Conservation (phyloP, 1,284 basidiomycete species). For the Coniophora puteana region DNA sequence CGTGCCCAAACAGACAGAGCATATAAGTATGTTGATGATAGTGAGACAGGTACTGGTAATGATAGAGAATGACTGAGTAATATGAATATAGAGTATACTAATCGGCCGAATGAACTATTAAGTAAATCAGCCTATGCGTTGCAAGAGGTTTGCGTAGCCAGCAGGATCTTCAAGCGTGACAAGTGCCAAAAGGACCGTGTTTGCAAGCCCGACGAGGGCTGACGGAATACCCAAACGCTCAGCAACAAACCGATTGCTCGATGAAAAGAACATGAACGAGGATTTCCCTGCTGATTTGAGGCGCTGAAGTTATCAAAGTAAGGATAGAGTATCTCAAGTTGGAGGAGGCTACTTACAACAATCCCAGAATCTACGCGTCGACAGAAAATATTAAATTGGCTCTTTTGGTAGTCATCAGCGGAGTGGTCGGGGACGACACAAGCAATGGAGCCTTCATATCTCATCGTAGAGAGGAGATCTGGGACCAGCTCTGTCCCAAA, state of each 20-base stretch:
- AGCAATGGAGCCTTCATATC: too few species aligned
- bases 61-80: too few species aligned
- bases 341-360: constrained; percentile 37
- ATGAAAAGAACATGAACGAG: constrained; percentile 51
- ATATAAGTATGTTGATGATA: too few species aligned
- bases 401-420: constrained; percentile 36
- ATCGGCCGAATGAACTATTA: too few species aligned
- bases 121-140: too few species aligned
- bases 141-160: constrained; percentile 26
- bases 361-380: constrained; percentile 44
- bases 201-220: constrained; percentile 28
- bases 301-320: constrained; percentile 36
- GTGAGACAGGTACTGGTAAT: too few species aligned
- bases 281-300: constrained; percentile 43
- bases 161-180: constrained; percentile 29
- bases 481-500: too few species aligned
- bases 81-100: too few species aligned
- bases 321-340: not conserved
- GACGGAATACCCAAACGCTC: constrained; percentile 37
- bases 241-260: constrained; percentile 37
- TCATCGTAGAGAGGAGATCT: too few species aligned
- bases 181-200: constrained; percentile 30
- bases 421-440: constrained; percentile 34
- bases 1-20: too few species aligned
- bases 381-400: constrained; percentile 40